Conservation (phyloP, 2,329 filamentous ascomycete genomes). For the Fusarium robinianum region DNA sequence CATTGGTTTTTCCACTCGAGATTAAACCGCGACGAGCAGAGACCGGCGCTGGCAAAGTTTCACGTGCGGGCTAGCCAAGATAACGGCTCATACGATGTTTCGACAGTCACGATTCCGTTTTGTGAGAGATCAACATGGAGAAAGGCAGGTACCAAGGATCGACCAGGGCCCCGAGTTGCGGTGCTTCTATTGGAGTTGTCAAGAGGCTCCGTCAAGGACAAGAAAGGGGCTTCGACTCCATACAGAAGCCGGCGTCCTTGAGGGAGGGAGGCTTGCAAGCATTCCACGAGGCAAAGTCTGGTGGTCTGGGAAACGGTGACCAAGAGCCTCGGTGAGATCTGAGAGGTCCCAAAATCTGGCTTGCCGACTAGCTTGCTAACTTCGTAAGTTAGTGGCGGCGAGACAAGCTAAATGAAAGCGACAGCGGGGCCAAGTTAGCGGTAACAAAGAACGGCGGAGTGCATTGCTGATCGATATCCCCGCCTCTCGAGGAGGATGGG, state of each 20-base stretch:
- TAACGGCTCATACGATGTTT: conserved; percentile 25
- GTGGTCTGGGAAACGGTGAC: conserved; percentile 10
- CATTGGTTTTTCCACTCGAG: conserved; percentile 21
- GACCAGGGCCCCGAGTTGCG: conserved; percentile 17
- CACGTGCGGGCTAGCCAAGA: conserved; percentile 27
- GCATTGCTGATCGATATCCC: conserved; percentile 25
- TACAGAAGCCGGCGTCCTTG: too few species aligned
- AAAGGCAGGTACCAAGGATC: conserved; percentile 31
- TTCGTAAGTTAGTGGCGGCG: conserved; percentile 6
- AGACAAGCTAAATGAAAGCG: conserved; percentile 17
- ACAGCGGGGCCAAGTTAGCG: conserved; percentile 22
- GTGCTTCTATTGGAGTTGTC: conserved; percentile 9
- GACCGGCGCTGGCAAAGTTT: conserved; percentile 30
- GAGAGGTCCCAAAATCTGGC: conserved; percentile 18
- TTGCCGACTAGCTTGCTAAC: conserved; percentile 8
- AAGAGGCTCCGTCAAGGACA: too few species aligned
- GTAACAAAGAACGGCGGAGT: conserved; percentile 20
- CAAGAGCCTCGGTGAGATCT: conserved; percentile 20
- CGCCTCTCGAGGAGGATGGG: conserved; percentile 8
- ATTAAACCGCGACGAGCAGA: conserved; percentile 33
- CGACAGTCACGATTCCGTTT: conserved; percentile 25
- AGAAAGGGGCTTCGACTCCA: too few species aligned
- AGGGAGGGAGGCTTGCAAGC: too few species aligned
- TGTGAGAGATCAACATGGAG: conserved; percentile 26
- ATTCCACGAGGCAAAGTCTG: too few species aligned